Evolutionary conservation across 1,284 basidiomycete genomes (phyloP).

Genomic region (Pascua guehoae): DNA sequence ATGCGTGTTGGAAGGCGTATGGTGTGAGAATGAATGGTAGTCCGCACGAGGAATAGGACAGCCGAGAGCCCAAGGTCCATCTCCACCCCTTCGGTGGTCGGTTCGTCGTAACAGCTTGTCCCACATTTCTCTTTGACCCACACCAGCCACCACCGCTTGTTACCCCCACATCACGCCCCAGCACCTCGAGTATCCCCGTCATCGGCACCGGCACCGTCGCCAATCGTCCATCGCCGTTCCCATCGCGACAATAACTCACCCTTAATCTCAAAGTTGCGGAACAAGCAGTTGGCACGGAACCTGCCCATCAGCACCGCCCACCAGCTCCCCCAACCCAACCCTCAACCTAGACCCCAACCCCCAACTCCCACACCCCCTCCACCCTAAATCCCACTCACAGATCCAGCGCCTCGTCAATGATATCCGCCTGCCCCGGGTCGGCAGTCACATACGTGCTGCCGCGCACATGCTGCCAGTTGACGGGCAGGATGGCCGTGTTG

Average conservation of each 20-base stretch:
- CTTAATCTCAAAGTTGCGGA: slow-evolving; percentile 99
- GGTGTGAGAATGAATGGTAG: too few species aligned
- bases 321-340: too few species aligned
- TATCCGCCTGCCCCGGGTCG: slow-evolving; percentile 75
- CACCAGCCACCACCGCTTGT: neutral
- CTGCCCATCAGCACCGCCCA: slow-evolving; percentile 17
- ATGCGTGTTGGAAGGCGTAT: too few species aligned
- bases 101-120: too few species aligned
- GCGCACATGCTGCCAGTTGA: slow-evolving; percentile 53
- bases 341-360: too few species aligned
- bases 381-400: slow-evolving; percentile 51
- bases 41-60: too few species aligned
- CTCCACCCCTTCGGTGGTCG: too few species aligned
- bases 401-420: slow-evolving; percentile 93
- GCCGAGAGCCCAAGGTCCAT: too few species aligned
- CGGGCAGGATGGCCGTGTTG: slow-evolving; percentile 85
- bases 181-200: too few species aligned
- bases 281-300: slow-evolving; percentile 97
- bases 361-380: too few species aligned
- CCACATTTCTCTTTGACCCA: too few species aligned
- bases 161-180: neutral
- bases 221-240: too few species aligned
- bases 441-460: slow-evolving; percentile 31
- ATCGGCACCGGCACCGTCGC: neutral
- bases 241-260: slow-evolving; percentile 45